Evolutionary conservation across 1,284 basidiomycete species (phyloP).

Genomic region (Papiliotrema flavescens): DNA sequence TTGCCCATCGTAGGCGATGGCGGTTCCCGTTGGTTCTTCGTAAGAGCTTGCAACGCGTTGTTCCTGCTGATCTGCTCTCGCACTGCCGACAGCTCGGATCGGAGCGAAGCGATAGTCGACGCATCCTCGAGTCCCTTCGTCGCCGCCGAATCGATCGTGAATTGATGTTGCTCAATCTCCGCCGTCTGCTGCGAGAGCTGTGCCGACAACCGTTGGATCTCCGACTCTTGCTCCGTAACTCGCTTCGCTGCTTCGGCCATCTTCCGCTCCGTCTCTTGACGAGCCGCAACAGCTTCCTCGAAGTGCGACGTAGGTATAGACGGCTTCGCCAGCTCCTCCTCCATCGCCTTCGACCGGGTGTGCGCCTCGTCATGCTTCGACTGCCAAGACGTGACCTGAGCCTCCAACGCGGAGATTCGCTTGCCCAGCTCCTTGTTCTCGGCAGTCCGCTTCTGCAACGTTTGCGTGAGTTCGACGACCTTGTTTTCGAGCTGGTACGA

Average conservation of each 20-base stretch:
- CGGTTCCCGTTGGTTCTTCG: conserved; percentile 56
- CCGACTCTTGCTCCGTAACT: conserved; percentile 76
- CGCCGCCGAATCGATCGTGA: conserved; percentile 51
- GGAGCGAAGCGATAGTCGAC: conserved; percentile 79
- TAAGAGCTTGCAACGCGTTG: conserved; percentile 80
- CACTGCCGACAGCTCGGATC: conserved; percentile 83
- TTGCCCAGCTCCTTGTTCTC: conserved; percentile 86
- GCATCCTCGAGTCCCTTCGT: conserved; percentile 70
- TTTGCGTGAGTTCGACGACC: conserved; percentile 97
- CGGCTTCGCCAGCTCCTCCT: conserved; percentile 65
- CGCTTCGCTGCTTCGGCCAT: conserved; percentile 71
- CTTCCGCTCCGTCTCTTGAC: conserved; percentile 75
- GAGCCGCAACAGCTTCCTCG: conserved; percentile 71
- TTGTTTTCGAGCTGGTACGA: conserved; percentile 99
- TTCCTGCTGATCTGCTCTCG: conserved; percentile 94
- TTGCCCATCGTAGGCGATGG: conserved; percentile 63
- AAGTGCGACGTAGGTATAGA: conserved; percentile 71
- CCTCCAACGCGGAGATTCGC: conserved; percentile 73
- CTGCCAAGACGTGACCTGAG: conserved; percentile 79
- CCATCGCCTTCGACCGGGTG: conserved; percentile 66
- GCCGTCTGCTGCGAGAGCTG: conserved; percentile 58
- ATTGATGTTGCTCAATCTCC: conserved; percentile 77
- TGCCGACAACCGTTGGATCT: conserved; percentile 73
- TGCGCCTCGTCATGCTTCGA: conserved; percentile 88
- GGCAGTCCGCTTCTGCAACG: conserved; percentile 82